Conservation (phyloP, 495 filamentous ascomycete genomes). For the Penicillium chermesinum region DNA sequence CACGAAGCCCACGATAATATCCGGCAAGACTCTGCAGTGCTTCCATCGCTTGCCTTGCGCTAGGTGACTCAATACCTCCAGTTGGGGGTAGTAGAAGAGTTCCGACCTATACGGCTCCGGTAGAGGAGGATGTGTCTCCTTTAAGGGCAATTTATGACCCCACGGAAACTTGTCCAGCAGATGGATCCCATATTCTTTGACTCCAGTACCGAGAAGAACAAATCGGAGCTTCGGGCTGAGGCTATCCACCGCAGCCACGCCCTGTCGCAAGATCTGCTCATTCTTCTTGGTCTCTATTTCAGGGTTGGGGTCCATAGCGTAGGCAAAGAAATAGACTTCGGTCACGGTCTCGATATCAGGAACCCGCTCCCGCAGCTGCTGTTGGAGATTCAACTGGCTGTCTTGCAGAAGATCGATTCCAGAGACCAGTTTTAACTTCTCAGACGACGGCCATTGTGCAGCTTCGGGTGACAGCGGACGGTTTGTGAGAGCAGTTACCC, state of each 20-base stretch:
- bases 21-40: constrained; percentile 43
- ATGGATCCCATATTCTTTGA: constrained; percentile 20
- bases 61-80: constrained; percentile 32
- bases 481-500: not conserved
- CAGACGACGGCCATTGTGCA: not conserved
- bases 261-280: not conserved
- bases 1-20: constrained; percentile 33
- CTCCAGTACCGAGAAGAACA: not conserved
- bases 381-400: not conserved
- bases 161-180: constrained; percentile 22
- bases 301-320: not conserved
- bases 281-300: not conserved
- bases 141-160: constrained; percentile 23
- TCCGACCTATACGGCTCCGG: constrained; percentile 37
- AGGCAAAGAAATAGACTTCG: not conserved
- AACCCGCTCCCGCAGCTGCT: not conserved
- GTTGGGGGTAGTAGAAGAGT: constrained; percentile 46
- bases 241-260: not conserved
- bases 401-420: not conserved
- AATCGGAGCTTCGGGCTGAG: not conserved
- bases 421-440: not conserved
- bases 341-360: not conserved
- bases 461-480: not conserved
- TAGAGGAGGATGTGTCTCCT: constrained; percentile 37
- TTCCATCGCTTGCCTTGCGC: constrained; percentile 36